Evolutionary conservation across 192 early-diverging fungal genomes (phyloP).

Genomic region (Haplosporangium gracile): DNA sequence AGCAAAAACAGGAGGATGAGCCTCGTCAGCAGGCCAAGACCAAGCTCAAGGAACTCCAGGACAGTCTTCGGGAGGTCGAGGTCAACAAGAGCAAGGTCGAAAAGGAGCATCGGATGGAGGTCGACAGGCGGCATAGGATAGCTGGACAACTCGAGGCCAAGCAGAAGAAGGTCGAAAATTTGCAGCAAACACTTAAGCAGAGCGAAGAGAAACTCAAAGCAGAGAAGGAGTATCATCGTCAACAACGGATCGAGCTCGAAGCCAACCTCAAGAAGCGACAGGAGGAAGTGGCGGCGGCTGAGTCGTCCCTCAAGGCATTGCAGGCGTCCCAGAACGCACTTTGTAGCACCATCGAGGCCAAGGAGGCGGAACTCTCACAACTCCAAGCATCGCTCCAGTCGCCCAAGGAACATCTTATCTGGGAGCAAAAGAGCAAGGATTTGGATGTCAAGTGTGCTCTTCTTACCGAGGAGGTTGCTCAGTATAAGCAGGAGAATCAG

Average conservation of each 20-base stretch:
- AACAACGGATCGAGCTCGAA: constrained; percentile 33
- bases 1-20: constrained; percentile 51
- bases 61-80: constrained; percentile 42
- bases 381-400: constrained; percentile 39
- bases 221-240: constrained; percentile 30
- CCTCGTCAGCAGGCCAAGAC: constrained; percentile 50
- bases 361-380: constrained; percentile 38
- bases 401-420: constrained; percentile 28
- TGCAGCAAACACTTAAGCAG: constrained; percentile 27
- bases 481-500: constrained; percentile 42
- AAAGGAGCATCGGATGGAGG: constrained; percentile 47
- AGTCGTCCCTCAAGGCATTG: constrained; percentile 24
- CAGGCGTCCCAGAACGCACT: constrained; percentile 29
- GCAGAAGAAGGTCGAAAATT: constrained; percentile 23
- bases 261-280: constrained; percentile 21
- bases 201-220: constrained; percentile 17
- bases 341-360: constrained; percentile 34
- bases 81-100: constrained; percentile 44
- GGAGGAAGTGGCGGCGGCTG: constrained; percentile 36
- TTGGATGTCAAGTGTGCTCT: constrained; percentile 34
- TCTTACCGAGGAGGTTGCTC: constrained; percentile 26
- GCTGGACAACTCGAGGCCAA: constrained; percentile 28
- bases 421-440: constrained; percentile 49
- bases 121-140: constrained; percentile 40
- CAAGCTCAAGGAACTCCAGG: constrained; percentile 45